Evolutionary conservation across 2,329 filamentous ascomycete species (phyloP), one percentile per base, ranked within the genome.

Genomic region (Aspergillus proliferans): DNA sequence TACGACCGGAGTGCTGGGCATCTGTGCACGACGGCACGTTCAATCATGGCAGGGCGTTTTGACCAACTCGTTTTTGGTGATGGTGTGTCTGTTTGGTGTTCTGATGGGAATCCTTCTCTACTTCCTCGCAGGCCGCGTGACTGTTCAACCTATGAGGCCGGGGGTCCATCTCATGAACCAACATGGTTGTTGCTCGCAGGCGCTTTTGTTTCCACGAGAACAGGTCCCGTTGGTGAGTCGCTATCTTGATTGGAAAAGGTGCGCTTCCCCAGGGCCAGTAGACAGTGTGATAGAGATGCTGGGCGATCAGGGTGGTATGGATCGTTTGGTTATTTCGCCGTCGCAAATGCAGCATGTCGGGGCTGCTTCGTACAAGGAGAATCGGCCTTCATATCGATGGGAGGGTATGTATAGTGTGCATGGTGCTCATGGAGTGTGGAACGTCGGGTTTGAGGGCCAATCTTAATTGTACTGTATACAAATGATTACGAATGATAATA

Each of bases 111-210:
- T 72, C 19, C 34, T 55, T 4, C 61, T 73, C 38, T 74, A 69
- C 50, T 74, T 76, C 49, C 63, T 66, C 7, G 64, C 73, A 24
- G 73, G 73, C 19, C 67, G 67, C 22, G 56, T 67, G 0, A 74
- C 70, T 0, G 61, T 73, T 22, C 59, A 64, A 1, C 70, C 70
- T 2, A 60, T 68, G 45, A 54, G 62, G 2, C 50, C 54, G 5
- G 71, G 72, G 3, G 57, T 76, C 6, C 64, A 68, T 46, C 49
- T 62, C 19, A 75, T 75, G 72, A 61, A 70, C n/a, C 52, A 63
- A 6, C 71, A 67, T 44, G 72, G 71, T 10, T 75, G 72, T 55
- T 76, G 72, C 52, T 66, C 67, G 6, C 73, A 76, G 58, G 73
- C 64, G 5, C 62, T 75, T 3, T 60, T 75, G 12, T 76, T 73